Evolutionary conservation across 2,329 filamentous ascomycete species (phyloP), one percentile per base, ranked within the genome.

Genomic region (Epichloe gansuensis): DNA sequence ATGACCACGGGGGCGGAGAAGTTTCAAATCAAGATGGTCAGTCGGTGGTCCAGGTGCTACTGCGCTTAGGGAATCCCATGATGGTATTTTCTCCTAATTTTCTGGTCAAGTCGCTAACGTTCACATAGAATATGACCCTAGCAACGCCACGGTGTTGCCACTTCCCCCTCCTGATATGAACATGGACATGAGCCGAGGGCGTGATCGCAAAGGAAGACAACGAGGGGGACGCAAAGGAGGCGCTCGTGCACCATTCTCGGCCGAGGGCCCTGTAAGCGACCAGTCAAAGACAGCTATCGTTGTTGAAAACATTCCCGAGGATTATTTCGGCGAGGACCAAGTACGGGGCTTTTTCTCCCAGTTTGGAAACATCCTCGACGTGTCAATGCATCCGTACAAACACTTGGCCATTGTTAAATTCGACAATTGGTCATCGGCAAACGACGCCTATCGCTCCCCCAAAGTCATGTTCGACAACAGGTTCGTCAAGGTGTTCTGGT

Each of bases 401-500:
- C 75, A 78, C 42, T 66, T 88, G 15, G 87, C 87, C 1, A 71
- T 87, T 34, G 74, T 93, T 56, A 85, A 82, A 58, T 93, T 76
- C 59, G 76, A 81, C 49, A 74, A 74, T 42, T 85, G 83, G 75
- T 74, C 74, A 6, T 69, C 79, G 13, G 87, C 87, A 13, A 78
- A 81, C 54, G 76, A 78, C 15, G 87, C 87, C 2, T 89, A 87
- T 63, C 76, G 77, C 46, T 89, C 84, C 8, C 87, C 87, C 0
- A 89, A 89, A 61, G 83, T 82, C 46, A 83, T 93, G 44, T 93
- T 91, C 61, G 85, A 90, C 60, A 93, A 91, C 59, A 76, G 87
- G 11, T 93, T 93, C 59, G 87, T 93, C 47, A 90, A 89, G 60
- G 84, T 91, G 0, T 89, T 84, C 60, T 91, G 87, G 87, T 76